These are phyloP conservation scores for Jamesozyma lodderae DNA, from an alignment of 805 yeast species.

Conservation along the genomic window DNA sequence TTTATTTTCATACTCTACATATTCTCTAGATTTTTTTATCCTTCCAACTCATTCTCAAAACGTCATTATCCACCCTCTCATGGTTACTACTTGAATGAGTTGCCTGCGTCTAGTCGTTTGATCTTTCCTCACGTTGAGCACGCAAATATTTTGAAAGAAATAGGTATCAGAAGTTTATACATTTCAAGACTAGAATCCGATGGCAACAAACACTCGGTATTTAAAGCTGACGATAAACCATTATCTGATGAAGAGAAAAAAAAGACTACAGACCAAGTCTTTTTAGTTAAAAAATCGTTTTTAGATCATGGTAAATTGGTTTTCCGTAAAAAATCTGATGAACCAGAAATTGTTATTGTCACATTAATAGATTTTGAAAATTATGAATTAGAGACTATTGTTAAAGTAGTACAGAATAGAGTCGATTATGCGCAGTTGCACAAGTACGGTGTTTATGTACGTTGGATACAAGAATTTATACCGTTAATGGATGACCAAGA, in stretches of 20 bases:
- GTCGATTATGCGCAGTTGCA: conserved; percentile 80
- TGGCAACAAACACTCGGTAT: conserved; percentile 32
- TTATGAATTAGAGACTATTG: conserved; percentile 49
- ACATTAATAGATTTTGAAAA: conserved; percentile 70
- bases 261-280: conserved; percentile 28
- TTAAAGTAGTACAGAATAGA: conserved; percentile 72
- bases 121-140: conserved; percentile 74
- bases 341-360: conserved; percentile 66
- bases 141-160: conserved; percentile 49
- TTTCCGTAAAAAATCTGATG: conserved; percentile 24
- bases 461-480: conserved; percentile 78
- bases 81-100: conserved; percentile 38
- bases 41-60: conserved; percentile 4
- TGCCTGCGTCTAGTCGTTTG: conserved; percentile 42
- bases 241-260: conserved; percentile 32
- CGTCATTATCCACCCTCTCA: conserved; percentile 29
- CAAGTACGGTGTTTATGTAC: conserved; percentile 71
- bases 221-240: conserved; percentile 34
- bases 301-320: conserved; percentile 56
- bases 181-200: conserved; percentile 40
- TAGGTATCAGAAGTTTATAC: conserved; percentile 46
- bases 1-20: conserved; percentile 9
- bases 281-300: conserved; percentile 46
- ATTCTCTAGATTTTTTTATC: conserved; percentile 13
- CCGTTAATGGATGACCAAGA: conserved; percentile 46